Evolutionary conservation across 2,329 filamentous ascomycete species (phyloP).

Genomic region (Clarireedia homoeocarpa): DNA sequence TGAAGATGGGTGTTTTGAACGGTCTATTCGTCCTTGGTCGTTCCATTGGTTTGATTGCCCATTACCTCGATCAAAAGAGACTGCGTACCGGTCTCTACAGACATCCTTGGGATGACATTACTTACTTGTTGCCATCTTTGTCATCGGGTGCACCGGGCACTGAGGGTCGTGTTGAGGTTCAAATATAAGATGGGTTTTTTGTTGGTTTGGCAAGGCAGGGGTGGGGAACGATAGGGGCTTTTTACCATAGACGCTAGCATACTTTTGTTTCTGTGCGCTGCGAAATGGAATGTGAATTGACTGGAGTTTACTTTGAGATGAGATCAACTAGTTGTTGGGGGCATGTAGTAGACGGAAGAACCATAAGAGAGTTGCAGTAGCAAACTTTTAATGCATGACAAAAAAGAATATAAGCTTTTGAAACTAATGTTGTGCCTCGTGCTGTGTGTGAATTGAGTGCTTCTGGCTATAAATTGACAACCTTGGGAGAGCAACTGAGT

Average conservation of each 20-base stretch:
- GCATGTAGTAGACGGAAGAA: conserved; percentile 14
- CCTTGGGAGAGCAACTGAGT: neutral
- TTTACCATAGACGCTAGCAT: neutral
- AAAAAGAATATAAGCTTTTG: conserved; percentile 16
- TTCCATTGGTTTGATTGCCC: conserved; percentile 97
- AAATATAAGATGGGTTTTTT: conserved; percentile 39
- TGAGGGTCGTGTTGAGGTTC: conserved; percentile 86
- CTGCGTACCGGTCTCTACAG: conserved; percentile 97
- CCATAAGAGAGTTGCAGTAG: neutral
- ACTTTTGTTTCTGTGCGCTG: neutral
- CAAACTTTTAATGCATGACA: conserved; percentile 1
- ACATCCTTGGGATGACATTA: conserved; percentile 98
- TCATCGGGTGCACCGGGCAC: conserved; percentile 62
- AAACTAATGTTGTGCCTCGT: neutral
- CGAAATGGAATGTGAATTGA: neutral
- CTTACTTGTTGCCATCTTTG: conserved; percentile 81
- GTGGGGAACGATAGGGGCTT: neutral
- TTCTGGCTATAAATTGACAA: neutral
- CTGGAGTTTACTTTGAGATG: neutral
- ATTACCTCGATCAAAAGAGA: conserved; percentile 99
- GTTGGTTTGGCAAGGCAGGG: conserved; percentile 1
- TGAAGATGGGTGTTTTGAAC: conserved; percentile 98
- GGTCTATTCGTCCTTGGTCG: conserved; percentile 97
- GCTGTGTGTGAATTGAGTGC: neutral
- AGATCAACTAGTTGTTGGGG: neutral